Base-by-base conservation (phyloP, 2,329 filamentous ascomycete genomes). In the Hysterium pulicare region DNA sequence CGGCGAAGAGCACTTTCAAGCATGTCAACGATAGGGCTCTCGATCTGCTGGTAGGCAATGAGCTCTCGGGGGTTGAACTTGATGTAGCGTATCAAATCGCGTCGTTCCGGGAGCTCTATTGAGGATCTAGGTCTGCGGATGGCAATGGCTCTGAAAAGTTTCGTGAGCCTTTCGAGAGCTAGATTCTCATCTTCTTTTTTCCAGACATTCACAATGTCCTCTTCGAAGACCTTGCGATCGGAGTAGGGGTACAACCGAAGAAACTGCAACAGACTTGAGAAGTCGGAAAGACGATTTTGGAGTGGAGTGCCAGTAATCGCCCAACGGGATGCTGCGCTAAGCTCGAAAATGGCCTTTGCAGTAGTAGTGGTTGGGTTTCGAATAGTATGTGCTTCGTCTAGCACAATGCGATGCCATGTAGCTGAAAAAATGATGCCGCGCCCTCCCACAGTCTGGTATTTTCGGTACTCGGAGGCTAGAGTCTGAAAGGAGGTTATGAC, bases 221-320 rank as follows among this genome's bases (percentile, higher is more conserved):
- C 38, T 0, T 75, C 65, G 33, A 75, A 76, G 0, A 36, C 35
- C 20, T 52, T 64, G 1, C 48, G 45, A 7, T 73, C 60, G 2
- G 57, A 45, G 35, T 71, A 74, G 0, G 73, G 73, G 40, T 67
- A 49, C 0, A 61, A 62, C 9, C 57, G 54, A 11, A 76, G 52
- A 38, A 74, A 76, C 15, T 64, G 64, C 1, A 77, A 52, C 0
- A 75, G 57, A 1, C 61, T 59, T 0, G 64, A 57, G 7, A 76
- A 54, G 33, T 76, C 73, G 1, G 53, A 50, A 0, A 73, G 55
- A 0, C 56, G 57, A 32, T 76, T 77, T 31, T 76, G 72, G 1
- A 77, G 68, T 0, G 73, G 73, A 0, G 73, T 76, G 0, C 72
- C 72, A 0, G 71, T 75, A 0, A 76, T 64, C 1, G 67, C 69